Percentiles rank a stretch among this genome's conserved stretches.
These are phyloP conservation scores for Schizophyllum amplum DNA, from an alignment of 1,284 basidiomycete genomes.

Conservation along the genomic window DNA sequence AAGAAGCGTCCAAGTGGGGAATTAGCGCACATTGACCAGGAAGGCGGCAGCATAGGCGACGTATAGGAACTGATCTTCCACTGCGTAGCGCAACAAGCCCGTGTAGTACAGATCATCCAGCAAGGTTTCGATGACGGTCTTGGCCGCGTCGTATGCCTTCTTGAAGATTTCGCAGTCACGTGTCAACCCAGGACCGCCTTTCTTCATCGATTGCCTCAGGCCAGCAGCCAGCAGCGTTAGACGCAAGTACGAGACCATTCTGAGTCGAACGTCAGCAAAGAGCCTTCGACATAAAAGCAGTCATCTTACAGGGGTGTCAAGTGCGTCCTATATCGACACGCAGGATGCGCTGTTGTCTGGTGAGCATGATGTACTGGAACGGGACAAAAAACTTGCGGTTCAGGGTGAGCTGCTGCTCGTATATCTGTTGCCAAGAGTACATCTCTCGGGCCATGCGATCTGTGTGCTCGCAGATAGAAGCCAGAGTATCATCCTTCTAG, in stretches of 20 bases:
- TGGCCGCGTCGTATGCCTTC: slow-evolving; percentile 39
- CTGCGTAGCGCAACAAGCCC: slow-evolving; percentile 38
- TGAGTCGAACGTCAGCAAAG: slow-evolving; percentile 5
- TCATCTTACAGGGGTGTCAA: neutral
- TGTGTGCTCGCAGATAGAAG: neutral
- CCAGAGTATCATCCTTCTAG: neutral
- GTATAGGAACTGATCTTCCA: slow-evolving; percentile 46
- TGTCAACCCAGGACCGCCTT: slow-evolving; percentile 21
- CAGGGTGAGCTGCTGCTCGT: slow-evolving; percentile 11
- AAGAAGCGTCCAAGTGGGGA: neutral
- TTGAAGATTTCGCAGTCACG: slow-evolving; percentile 33
- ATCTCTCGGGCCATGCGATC: neutral
- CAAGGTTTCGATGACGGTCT: slow-evolving; percentile 39
- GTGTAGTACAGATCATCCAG: slow-evolving; percentile 38
- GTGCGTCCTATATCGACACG: neutral
- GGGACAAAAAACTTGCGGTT: slow-evolving; percentile 2
- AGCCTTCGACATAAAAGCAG: slow-evolving; percentile 28
- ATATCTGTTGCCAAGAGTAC: neutral
- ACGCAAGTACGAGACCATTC: slow-evolving; percentile 27
- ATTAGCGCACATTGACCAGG: slow-evolving; percentile 40
- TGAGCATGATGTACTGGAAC: slow-evolving; percentile 15
- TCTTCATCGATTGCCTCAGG: slow-evolving; percentile 35
- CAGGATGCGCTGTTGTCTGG: neutral
- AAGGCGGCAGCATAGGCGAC: slow-evolving; percentile 56
- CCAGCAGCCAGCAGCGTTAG: slow-evolving; percentile 44